Base-by-base conservation (phyloP, 179 eudicot genomes). In the Silene coronaria region DNA sequence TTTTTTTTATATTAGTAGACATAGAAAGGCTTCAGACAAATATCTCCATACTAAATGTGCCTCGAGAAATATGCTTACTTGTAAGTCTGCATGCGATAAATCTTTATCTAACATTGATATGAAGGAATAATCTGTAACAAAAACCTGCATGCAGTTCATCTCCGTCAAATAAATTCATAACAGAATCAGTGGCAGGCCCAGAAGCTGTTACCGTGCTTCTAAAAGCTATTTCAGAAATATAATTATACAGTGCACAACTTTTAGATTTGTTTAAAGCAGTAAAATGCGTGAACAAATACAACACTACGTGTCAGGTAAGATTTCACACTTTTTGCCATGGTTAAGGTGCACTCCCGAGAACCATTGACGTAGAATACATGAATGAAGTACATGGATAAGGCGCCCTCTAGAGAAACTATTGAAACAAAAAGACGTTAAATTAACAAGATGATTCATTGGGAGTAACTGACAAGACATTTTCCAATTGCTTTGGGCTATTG, bases 121-220 rank as follows among this genome's bases (percentile, higher is more conserved):
- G 78, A 93, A 91, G 82, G 90, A 91, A 82, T 93, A 93, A 83
- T 93, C 98, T 32, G 86, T 86, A 81, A 93, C 79, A 76, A 89
- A 93, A n/a, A 88, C 93, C 98, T 93, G 93, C 85, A 88, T 21
- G 62, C 30, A 76, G 67, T 68, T 13, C 36, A 82, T 51, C 10
- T 53, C 23, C 23, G 48, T 12, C 67, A 72, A 65, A 57, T 55
- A 74, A 69, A 21, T 63, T 23, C 58, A 57, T 14, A n/a, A 26
- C 32, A 64, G 22, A 53, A 53, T 53, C 21, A 16, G 58, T 53
- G 58, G 19, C 58, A n/a, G 58, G 58, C 58, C 58, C 7, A 17
- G 48, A 42, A 42, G 13, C 1, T 1, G 0, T 42, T 42, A 42
- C 48, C 48, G 48, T 13, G 48, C 13, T 42, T 42, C 48, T 42